Conservation (phyloP, 2,329 filamentous ascomycete genomes). For the Fusarium falciforme region DNA sequence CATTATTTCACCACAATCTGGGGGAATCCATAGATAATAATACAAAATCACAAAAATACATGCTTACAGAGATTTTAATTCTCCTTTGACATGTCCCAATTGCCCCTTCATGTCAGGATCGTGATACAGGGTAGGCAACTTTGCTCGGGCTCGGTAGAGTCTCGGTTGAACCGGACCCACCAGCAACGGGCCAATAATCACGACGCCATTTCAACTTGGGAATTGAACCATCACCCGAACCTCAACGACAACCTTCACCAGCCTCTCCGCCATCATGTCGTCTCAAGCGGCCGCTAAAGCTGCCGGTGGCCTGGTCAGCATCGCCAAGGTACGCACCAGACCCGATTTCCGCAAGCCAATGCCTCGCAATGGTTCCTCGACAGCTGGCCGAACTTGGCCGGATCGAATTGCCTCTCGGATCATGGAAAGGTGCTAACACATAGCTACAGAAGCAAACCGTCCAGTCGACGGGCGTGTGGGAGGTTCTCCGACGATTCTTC, state of each 20-base stretch:
- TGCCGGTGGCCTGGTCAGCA: constrained; percentile 64
- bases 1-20: not conserved
- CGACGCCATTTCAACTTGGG: constrained; percentile 45
- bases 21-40: not conserved
- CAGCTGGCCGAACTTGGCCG: constrained; percentile 12
- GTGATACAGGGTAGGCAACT: constrained; percentile 30
- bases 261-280: constrained; percentile 63
- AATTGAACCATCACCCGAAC: constrained; percentile 43
- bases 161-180: constrained; percentile 39
- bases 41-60: not conserved
- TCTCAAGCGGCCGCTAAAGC: constrained; percentile 70
- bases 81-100: not conserved
- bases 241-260: constrained; percentile 38
- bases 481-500: constrained; percentile 79
- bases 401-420: constrained; percentile 27
- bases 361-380: constrained; percentile 33
- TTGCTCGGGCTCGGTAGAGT: constrained; percentile 34
- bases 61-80: not conserved
- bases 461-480: constrained; percentile 90
- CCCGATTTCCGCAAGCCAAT: constrained; percentile 15
- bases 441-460: constrained; percentile 89
- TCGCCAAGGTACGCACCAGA: constrained; percentile 65
- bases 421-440: constrained; percentile 6
- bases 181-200: constrained; percentile 41
- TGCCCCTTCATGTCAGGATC: not conserved